Evolutionary conservation across 129 eudicot species (phyloP), one percentile per base, ranked within the genome.

Genomic region (Escallonia herrerae): DNA sequence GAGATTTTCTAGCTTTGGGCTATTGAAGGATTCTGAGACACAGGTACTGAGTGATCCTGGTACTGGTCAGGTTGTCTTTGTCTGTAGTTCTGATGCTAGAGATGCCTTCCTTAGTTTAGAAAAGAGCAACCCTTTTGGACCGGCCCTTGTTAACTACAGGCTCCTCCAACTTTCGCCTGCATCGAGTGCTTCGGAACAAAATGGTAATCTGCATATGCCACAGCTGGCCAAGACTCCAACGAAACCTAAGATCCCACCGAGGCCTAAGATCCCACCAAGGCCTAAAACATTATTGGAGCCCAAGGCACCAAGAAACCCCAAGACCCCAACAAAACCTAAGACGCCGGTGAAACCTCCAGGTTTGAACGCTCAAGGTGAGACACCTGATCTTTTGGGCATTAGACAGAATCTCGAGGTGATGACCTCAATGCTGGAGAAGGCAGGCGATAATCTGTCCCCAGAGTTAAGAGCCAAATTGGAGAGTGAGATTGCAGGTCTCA

Each of bases 391-490:
- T 45, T 73, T 47, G 15, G 62, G 33, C 4, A 80, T 91, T 10
- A 85, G 69, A 69, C 67, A 83, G 84, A 88, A 83, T 66, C 94
- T 91, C 51, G 95, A 91, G 81, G 63, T 74, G 80, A 91, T 91
- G 97, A 87, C 76, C 37, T 43, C 65, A 52, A 85, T 86, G 83
- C 74, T 91, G 86, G 91, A 85, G 80, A 85, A 88, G 22, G 78
- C 89, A 0, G 97, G 97, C 5, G 72, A 63, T 56, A 74, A 69
- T 57, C 65, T 91, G 62, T 83, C 96, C 3, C 70, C 74, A 7
- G 95, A 85, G 75, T 83, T 75, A 95, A 87, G 83, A 79, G 72
- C 66, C 58, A 87, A 79, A 56, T 70, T 91, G 81, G 96, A 91
- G 81, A 79, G 54, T 37, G 96, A 85, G 64, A 81, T 91, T 11